Evolutionary conservation across 2,329 filamentous ascomycete species (phyloP).

Genomic region (Fusarium nematophilum): DNA sequence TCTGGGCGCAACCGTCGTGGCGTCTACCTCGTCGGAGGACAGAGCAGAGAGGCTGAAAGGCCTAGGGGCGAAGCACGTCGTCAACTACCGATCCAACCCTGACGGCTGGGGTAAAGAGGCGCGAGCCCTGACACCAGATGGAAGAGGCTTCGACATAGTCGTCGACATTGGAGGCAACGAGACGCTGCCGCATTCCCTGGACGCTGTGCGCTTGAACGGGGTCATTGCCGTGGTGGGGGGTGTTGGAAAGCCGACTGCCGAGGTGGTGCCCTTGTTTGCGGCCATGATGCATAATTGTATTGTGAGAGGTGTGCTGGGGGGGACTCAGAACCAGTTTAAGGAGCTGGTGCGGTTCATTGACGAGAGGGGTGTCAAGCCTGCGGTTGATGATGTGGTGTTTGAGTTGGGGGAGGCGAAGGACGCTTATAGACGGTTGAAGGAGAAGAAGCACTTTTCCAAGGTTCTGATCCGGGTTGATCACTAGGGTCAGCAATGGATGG

Average conservation of each 20-base stretch:
- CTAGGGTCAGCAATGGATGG: too few species aligned
- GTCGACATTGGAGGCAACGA: slow-evolving; percentile 74
- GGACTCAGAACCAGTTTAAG: slow-evolving; percentile 43
- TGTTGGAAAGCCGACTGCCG: slow-evolving; percentile 36
- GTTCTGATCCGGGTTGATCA: slow-evolving; percentile 47
- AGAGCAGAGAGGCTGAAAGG: slow-evolving; percentile 64
- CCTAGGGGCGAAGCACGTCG: slow-evolving; percentile 67
- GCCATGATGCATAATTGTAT: slow-evolving; percentile 43
- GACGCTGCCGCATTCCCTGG: slow-evolving; percentile 68
- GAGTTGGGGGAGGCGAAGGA: slow-evolving; percentile 46
- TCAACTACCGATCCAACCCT: slow-evolving; percentile 70
- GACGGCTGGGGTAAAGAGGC: slow-evolving; percentile 70
- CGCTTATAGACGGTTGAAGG: slow-evolving; percentile 47
- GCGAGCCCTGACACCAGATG: slow-evolving; percentile 57
- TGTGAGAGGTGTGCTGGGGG: slow-evolving; percentile 45
- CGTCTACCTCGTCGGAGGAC: slow-evolving; percentile 67
- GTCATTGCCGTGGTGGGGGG: slow-evolving; percentile 48
- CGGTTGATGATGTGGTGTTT: slow-evolving; percentile 47
- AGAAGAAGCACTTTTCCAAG: slow-evolving; percentile 53
- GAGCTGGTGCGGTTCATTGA: slow-evolving; percentile 48
- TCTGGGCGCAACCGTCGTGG: slow-evolving; percentile 64
- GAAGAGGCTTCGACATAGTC: slow-evolving; percentile 69
- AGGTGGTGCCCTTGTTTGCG: slow-evolving; percentile 40
- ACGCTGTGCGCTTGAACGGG: slow-evolving; percentile 55
- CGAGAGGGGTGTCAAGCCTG: slow-evolving; percentile 46